These are phyloP conservation scores for Penicillium italicum DNA, from an alignment of 2,329 filamentous ascomycete genomes.

Conservation along the genomic window DNA sequence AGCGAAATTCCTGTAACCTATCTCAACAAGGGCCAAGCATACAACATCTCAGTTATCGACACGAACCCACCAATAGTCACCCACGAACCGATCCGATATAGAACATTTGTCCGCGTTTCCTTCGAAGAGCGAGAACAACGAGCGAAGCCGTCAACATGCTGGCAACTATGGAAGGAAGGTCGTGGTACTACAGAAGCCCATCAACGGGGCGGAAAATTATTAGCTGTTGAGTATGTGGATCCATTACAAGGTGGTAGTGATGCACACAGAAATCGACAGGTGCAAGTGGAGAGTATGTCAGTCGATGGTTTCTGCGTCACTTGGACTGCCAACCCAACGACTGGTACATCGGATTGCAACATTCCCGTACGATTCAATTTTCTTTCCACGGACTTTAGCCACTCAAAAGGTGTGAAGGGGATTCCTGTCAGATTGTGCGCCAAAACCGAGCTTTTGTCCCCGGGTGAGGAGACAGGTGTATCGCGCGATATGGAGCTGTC, in stretches of 20 bases:
- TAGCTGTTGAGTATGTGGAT: slow-evolving; percentile 92
- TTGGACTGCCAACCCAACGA: slow-evolving; percentile 69
- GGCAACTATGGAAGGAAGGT: slow-evolving; percentile 94
- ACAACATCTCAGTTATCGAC: slow-evolving; percentile 80
- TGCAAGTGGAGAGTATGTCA: slow-evolving; percentile 71
- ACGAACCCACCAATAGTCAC: slow-evolving; percentile 61
- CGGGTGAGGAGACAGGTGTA: slow-evolving; percentile 44
- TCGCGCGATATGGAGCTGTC: slow-evolving; percentile 65
- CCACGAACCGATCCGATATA: slow-evolving; percentile 65
- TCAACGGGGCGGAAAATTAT: slow-evolving; percentile 83
- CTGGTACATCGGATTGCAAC: slow-evolving; percentile 69
- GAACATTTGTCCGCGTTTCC: slow-evolving; percentile 89
- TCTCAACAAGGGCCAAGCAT: slow-evolving; percentile 94
- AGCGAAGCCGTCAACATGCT: slow-evolving; percentile 74
- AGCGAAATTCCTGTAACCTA: slow-evolving; percentile 97
- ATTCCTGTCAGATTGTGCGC: slow-evolving; percentile 90
- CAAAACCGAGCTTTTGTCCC: slow-evolving; percentile 70
- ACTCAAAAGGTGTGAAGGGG: slow-evolving; percentile 97
- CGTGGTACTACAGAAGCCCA: slow-evolving; percentile 94
- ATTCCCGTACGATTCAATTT: slow-evolving; percentile 97
- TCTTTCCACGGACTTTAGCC: slow-evolving; percentile 95
- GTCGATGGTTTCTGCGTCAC: slow-evolving; percentile 92
- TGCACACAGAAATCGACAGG: slow-evolving; percentile 56
- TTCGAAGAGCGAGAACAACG: slow-evolving; percentile 96
- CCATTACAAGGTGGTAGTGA: slow-evolving; percentile 54